Conservation (phyloP, 2,329 filamentous ascomycete genomes). For the Davidsoniella australis region DNA sequence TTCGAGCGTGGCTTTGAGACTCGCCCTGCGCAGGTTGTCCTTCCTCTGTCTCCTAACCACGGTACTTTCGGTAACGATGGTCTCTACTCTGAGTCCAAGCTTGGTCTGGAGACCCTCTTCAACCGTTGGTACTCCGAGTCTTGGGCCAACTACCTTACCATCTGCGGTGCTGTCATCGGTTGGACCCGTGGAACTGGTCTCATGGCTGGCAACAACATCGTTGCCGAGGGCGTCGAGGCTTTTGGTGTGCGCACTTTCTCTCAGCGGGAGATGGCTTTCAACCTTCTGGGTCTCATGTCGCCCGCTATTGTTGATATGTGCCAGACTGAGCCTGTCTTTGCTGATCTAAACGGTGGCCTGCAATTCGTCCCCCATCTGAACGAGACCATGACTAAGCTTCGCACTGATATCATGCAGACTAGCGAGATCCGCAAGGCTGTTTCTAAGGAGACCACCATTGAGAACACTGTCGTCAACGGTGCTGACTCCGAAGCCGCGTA, state of each 20-base stretch:
- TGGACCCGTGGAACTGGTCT: slow-evolving; percentile 98
- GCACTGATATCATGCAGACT: slow-evolving; percentile 87
- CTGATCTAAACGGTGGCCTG: slow-evolving; percentile 90
- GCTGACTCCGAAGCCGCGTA: slow-evolving; percentile 83
- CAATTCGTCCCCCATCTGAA: slow-evolving; percentile 96
- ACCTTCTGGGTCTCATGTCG: slow-evolving; percentile 88
- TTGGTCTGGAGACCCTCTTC: slow-evolving; percentile 92
- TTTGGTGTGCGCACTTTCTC: slow-evolving; percentile 97
- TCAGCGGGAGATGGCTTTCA: slow-evolving; percentile 99
- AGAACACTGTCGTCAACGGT: slow-evolving; percentile 95
- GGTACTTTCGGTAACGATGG: slow-evolving; percentile 96
- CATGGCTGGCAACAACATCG: slow-evolving; percentile 95
- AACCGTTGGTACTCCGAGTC: slow-evolving; percentile 96
- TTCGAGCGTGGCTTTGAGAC: slow-evolving; percentile 77
- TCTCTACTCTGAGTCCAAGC: slow-evolving; percentile 95
- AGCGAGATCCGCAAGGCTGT: slow-evolving; percentile 88
- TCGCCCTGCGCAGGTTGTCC: slow-evolving; percentile 85
- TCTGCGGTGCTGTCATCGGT: slow-evolving; percentile 94
- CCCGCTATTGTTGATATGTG: slow-evolving; percentile 87
- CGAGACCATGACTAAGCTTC: slow-evolving; percentile 78
- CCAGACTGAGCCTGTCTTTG: slow-evolving; percentile 88
- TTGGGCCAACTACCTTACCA: slow-evolving; percentile 94
- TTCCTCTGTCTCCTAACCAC: slow-evolving; percentile 93
- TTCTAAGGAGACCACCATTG: slow-evolving; percentile 85
- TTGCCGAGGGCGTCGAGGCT: slow-evolving; percentile 90